Evolutionary conservation across 345 rosid species (phyloP).

Genomic region (Corchorus capsularis): DNA sequence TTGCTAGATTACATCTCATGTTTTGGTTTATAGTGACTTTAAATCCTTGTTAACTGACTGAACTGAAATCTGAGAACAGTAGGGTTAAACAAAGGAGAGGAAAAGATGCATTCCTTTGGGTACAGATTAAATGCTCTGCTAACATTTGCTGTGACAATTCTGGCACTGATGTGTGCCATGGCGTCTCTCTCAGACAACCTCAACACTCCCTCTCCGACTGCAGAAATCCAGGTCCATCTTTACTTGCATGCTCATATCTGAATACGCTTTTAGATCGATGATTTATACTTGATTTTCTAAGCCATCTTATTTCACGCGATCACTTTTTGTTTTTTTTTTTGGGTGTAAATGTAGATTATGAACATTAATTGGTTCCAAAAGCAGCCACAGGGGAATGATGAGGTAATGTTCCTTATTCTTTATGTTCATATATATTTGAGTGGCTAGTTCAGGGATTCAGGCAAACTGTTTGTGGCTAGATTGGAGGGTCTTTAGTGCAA

Average conservation of each 20-base stretch:
- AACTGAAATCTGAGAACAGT: neutral
- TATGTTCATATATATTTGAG: neutral
- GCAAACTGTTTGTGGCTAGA: neutral
- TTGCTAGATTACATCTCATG: neutral
- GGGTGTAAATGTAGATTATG: slow-evolving; percentile 59
- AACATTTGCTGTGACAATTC: slow-evolving; percentile 75
- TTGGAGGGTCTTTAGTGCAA: neutral
- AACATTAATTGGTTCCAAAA: slow-evolving; percentile 86
- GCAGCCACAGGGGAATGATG: slow-evolving; percentile 89
- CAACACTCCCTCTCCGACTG: slow-evolving; percentile 75
- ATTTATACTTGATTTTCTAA: slow-evolving; percentile 20
- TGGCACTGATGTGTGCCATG: slow-evolving; percentile 83
- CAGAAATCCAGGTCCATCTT: slow-evolving; percentile 73
- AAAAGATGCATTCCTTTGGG: slow-evolving; percentile 80
- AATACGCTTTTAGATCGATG: slow-evolving; percentile 6
- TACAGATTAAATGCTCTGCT: slow-evolving; percentile 90
- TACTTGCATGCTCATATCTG: neutral
- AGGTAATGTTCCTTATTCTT: slow-evolving; percentile 43
- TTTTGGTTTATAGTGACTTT: neutral
- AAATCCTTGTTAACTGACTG: neutral
- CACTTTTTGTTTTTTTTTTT: slow-evolving; percentile 18
- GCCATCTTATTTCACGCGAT: too few relatives aligned
- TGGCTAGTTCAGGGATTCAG: neutral
- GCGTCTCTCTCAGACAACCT: slow-evolving; percentile 85
- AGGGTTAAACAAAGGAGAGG: neutral